Conservation (phyloP, 768 basidiomycete species). For the Mycena vitilis region DNA sequence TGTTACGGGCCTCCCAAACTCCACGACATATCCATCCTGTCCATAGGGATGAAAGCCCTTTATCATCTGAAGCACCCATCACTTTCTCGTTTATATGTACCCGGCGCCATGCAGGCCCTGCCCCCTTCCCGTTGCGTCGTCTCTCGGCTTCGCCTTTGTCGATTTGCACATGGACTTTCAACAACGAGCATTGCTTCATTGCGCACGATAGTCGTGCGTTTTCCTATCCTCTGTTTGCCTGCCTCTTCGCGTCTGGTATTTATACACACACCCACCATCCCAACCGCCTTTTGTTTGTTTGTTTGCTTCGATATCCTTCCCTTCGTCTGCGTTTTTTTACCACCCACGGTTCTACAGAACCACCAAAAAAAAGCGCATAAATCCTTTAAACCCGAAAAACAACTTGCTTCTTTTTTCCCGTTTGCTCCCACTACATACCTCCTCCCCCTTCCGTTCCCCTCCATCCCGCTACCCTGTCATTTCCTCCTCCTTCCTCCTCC, state of each 20-base stretch:
- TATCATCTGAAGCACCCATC: constrained; percentile 43
- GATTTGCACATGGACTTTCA: constrained; percentile 37
- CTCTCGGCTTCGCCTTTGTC: constrained; percentile 37
- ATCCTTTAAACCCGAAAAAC: constrained; percentile 59
- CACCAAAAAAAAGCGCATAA: constrained; percentile 49
- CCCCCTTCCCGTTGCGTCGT: constrained; percentile 40
- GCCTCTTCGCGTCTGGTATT: constrained; percentile 47
- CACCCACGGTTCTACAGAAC: constrained; percentile 37
- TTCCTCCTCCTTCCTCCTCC: constrained; percentile 31
- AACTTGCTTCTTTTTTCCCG: constrained; percentile 38
- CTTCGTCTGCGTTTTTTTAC: constrained; percentile 49
- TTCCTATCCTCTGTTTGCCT: constrained; percentile 19
- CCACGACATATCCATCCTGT: constrained; percentile 78
- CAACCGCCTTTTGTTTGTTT: constrained; percentile 46
- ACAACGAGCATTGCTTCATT: constrained; percentile 38
- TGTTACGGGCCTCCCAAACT: constrained; percentile 48
- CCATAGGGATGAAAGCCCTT: constrained; percentile 54
- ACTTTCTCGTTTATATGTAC: constrained; percentile 29
- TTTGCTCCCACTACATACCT: constrained; percentile 39
- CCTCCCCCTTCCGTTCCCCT: constrained; percentile 41
- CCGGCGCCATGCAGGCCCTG: constrained; percentile 33
- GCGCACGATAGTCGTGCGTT: constrained; percentile 30
- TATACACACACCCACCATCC: constrained; percentile 46
- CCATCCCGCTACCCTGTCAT: constrained; percentile 37
- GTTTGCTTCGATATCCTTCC: constrained; percentile 34